A percentile compares a stretch with the other conserved stretches of the same genome.
Conservation (phyloP, 225 moss, liverwort and hornwort species). For the Sphagnum tenellum region DNA sequence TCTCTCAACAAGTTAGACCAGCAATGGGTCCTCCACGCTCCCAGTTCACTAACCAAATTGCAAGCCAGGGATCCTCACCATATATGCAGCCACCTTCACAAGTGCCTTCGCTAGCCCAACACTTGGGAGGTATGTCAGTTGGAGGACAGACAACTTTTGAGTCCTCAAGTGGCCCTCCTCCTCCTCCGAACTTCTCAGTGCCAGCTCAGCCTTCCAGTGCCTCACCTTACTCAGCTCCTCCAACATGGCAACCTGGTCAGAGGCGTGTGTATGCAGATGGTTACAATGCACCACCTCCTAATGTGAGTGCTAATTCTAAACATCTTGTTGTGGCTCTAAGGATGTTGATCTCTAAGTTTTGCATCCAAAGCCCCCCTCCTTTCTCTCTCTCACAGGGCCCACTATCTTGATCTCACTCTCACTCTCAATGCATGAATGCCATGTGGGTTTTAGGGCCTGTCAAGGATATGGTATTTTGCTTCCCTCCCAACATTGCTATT, state of each 20-base stretch:
- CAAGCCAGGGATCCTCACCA: constrained; percentile 7
- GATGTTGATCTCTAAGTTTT: background rate
- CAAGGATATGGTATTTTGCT: too few species aligned
- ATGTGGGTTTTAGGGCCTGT: too few species aligned
- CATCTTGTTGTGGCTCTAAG: background rate
- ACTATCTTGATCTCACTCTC: too few species aligned
- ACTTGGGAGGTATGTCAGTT: constrained; percentile 47
- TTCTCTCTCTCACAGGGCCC: too few species aligned
- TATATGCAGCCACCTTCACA: constrained; percentile 24
- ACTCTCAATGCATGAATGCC: too few species aligned
- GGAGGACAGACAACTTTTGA: constrained; percentile 19
- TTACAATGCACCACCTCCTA: constrained; percentile 41
- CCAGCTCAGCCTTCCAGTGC: constrained; percentile 29
- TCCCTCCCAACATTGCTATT: too few species aligned
- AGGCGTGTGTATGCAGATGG: constrained; percentile 79
- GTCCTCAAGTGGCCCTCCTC: constrained; percentile 12
- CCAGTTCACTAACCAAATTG: constrained; percentile 20
- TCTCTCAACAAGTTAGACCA: constrained; percentile 32
- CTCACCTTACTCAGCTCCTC: constrained; percentile 34
- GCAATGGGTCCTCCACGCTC: constrained; percentile 34
- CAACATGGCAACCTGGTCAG: constrained; percentile 63
- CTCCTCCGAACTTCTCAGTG: constrained; percentile 31
- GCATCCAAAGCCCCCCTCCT: too few species aligned
- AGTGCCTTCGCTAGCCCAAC: constrained; percentile 25
- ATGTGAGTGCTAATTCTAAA: constrained; percentile 30